phyloP scores from a whole-genome alignment of 345 rosid species.

The Microthlaspi erraticum region DNA sequence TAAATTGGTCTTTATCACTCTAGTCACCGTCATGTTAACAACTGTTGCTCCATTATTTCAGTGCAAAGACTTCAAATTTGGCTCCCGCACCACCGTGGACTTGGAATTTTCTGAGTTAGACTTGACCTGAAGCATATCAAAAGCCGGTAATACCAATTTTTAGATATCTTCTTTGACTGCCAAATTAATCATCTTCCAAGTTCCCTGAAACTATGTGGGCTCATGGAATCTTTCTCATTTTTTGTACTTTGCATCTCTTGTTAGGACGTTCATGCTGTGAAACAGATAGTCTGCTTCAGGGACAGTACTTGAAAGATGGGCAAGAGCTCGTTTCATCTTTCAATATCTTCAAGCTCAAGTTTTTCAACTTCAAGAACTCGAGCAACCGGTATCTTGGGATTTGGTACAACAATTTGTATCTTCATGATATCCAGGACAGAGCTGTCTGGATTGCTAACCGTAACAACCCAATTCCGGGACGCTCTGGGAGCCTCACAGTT shows the following conservation, averaged over 20 bases:
- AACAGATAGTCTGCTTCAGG: conserved; percentile 32
- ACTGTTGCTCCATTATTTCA: too few relatives aligned
- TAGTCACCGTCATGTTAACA: too few relatives aligned
- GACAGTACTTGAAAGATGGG: conserved; percentile 39
- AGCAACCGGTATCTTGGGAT: conserved; percentile 42
- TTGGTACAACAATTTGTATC: conserved; percentile 40
- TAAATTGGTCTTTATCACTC: too few relatives aligned
- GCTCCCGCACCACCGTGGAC: neutral
- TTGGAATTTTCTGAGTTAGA: neutral
- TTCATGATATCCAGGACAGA: conserved; percentile 10
- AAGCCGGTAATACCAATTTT: neutral
- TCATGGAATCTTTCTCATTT: neutral
- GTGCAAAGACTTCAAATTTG: too few relatives aligned
- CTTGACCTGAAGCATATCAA: neutral
- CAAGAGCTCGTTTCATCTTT: conserved; percentile 38
- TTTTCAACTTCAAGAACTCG: conserved; percentile 23
- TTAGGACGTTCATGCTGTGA: conserved; percentile 21
- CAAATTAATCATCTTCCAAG: conserved; percentile 7
- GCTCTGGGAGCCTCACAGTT: conserved; percentile 32
- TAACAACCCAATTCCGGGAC: conserved; percentile 14
- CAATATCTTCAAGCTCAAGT: conserved; percentile 45
- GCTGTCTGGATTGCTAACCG: conserved; percentile 46
- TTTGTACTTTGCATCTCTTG: conserved; percentile 11
- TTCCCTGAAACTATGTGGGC: conserved; percentile 15
- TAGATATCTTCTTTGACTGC: neutral